Evolutionary conservation across 306 rosid species (phyloP).

Genomic region (Begonia peltatifolia): DNA sequence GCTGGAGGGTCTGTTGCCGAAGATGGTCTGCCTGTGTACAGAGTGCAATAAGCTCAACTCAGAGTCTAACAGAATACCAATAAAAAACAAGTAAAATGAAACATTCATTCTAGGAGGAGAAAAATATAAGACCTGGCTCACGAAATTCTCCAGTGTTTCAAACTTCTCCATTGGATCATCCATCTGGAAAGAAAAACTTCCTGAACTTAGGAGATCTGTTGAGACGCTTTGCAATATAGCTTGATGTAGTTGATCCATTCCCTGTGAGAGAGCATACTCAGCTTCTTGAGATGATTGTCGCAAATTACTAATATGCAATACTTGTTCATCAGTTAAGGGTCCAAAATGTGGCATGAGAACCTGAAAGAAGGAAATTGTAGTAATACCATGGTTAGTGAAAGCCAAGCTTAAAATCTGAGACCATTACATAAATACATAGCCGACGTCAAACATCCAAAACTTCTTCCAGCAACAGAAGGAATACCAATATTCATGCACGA

Average conservation of each 20-base stretch:
- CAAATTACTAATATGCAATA: slow-evolving; percentile 20
- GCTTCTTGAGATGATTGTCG: slow-evolving; percentile 71
- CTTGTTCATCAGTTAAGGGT: slow-evolving; percentile 48
- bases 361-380: slow-evolving; percentile 18
- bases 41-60: neutral
- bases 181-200: slow-evolving; percentile 39
- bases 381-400: neutral
- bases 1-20: slow-evolving; percentile 51
- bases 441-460: no score
- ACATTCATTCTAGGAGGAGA: no score
- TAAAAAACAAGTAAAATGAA: no score
- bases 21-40: slow-evolving; percentile 74
- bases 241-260: slow-evolving; percentile 70
- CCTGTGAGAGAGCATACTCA: slow-evolving; percentile 77
- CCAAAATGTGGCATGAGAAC: slow-evolving; percentile 45
- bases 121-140: slow-evolving; percentile 47
- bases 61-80: no score
- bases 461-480: no score
- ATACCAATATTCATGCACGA: no score
- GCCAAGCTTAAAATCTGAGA: no score
- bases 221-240: slow-evolving; percentile 39
- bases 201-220: slow-evolving; percentile 22
- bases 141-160: slow-evolving; percentile 63
- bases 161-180: slow-evolving; percentile 37
- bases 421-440: no score